These are phyloP conservation scores for Saturnispora zaruensis DNA, from an alignment of 805 yeast genomes.

Conservation along the genomic window DNA sequence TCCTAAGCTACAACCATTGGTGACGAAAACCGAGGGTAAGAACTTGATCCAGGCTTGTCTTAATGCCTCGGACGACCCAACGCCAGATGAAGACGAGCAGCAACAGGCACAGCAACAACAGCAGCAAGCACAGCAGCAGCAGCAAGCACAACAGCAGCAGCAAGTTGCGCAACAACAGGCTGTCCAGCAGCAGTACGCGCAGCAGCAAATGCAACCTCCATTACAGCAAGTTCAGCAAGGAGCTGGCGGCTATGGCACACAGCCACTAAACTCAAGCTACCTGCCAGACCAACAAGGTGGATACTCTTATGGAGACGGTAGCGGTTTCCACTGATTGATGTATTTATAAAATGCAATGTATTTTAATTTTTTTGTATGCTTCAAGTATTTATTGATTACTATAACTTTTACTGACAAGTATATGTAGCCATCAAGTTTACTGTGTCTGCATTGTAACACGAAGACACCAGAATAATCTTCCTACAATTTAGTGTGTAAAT, in stretches of 20 bases:
- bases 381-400: neutral
- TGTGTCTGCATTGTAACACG: no score
- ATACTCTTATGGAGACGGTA: constrained; percentile 12
- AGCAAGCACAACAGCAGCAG: constrained; percentile 19
- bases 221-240: constrained; percentile 20
- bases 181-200: constrained; percentile 18
- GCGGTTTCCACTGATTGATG: constrained; percentile 12
- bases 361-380: neutral
- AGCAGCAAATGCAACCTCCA: constrained; percentile 14
- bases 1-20: constrained; percentile 97
- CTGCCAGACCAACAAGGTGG: constrained; percentile 9
- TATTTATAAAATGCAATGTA: neutral
- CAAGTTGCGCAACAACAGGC: constrained; percentile 12
- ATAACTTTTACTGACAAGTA: no score
- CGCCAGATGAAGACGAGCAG: constrained; percentile 47
- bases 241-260: constrained; percentile 1
- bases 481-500: no score
- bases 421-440: no score
- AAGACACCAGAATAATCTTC: no score
- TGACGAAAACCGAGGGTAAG: constrained; percentile 95
- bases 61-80: constrained; percentile 88
- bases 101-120: constrained; percentile 14
- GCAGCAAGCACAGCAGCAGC: constrained; percentile 18
- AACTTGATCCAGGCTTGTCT: constrained; percentile 93
- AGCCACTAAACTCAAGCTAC: constrained; percentile 5